Evolutionary conservation across 2,329 filamentous ascomycete genomes (phyloP).

Genomic region (Pseudocercospora crystallina): DNA sequence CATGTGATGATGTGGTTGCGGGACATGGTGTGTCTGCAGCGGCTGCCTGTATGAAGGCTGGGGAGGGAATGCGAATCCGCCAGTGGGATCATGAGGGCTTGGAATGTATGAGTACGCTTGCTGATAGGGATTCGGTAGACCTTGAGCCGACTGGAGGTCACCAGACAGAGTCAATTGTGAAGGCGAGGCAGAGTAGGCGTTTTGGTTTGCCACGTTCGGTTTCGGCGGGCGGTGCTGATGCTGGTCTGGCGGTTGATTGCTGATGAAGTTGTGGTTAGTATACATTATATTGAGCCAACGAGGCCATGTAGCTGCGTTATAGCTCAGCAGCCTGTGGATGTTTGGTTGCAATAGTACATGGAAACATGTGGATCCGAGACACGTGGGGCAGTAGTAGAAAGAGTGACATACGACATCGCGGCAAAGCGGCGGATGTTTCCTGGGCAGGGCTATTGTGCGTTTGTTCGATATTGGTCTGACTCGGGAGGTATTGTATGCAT

Average conservation of each 20-base stretch:
- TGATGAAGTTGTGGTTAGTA: constrained; percentile 25
- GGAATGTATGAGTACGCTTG: constrained; percentile 30
- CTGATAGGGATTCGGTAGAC: constrained; percentile 32
- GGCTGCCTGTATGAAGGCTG: constrained; percentile 29
- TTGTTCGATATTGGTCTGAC: constrained; percentile 20
- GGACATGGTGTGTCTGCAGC: constrained; percentile 34
- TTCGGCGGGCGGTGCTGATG: constrained; percentile 49
- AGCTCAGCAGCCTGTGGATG: constrained; percentile 5
- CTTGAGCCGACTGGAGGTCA: constrained; percentile 25
- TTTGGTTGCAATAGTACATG: constrained; percentile 9
- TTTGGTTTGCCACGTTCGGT: constrained; percentile 34
- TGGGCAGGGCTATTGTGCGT: constrained; percentile 22
- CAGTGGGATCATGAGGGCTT: constrained; percentile 28
- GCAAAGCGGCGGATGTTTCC: constrained; percentile 20
- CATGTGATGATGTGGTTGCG: constrained; percentile 36
- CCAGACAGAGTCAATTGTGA: constrained; percentile 37
- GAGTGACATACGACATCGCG: constrained; percentile 33
- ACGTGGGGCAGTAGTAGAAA: constrained; percentile 8
- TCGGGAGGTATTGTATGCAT: constrained; percentile 28
- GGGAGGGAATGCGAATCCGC: constrained; percentile 30
- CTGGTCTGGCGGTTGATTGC: constrained; percentile 43
- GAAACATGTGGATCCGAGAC: constrained; percentile 11
- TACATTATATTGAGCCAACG: constrained; percentile 12
- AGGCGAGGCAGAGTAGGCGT: constrained; percentile 39
- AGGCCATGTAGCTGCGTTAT: constrained; percentile 13